Conservation (phyloP, 768 basidiomycete genomes). For the Hydnomerulius pinastri region DNA sequence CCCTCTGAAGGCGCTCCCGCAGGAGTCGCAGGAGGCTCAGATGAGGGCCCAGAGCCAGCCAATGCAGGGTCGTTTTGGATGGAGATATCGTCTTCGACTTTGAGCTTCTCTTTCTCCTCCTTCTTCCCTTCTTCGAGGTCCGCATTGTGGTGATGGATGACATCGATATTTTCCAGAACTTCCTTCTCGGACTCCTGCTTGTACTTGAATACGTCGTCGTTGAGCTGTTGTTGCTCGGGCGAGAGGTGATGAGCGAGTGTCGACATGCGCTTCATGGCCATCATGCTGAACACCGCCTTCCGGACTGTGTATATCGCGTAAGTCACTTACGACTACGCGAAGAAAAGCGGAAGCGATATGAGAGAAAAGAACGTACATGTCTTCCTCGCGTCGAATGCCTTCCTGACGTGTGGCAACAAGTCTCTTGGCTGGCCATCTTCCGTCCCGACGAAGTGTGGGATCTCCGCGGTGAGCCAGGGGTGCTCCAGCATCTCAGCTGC, state of each 20-base stretch:
- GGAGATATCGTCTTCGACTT: conserved; percentile 1
- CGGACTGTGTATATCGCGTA: conserved; percentile 57
- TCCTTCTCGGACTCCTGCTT: conserved; percentile 80
- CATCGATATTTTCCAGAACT: conserved; percentile 38
- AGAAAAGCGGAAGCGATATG: background rate
- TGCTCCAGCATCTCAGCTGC: conserved; percentile 74
- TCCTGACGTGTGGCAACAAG: conserved; percentile 87
- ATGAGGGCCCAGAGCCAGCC: background rate
- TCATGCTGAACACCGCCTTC: conserved; percentile 84
- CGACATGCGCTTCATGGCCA: conserved; percentile 82
- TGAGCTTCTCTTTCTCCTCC: conserved; percentile 1
- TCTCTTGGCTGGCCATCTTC: conserved; percentile 63
- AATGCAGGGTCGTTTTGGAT: conserved; percentile 5
- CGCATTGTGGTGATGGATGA: conserved; percentile 52
- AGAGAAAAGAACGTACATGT: conserved; percentile 58
- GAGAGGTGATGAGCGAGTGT: conserved; percentile 44
- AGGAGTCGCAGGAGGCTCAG: conserved; percentile 4
- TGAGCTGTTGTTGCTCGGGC: conserved; percentile 49
- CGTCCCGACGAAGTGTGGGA: conserved; percentile 69
- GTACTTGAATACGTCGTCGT: conserved; percentile 61
- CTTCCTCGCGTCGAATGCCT: conserved; percentile 84
- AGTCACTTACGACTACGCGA: conserved; percentile 6
- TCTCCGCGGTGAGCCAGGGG: conserved; percentile 60
- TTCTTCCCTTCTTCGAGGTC: background rate
- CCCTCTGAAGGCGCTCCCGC: conserved; percentile 4